Evolutionary conservation across 225 moss, liverwort and hornwort genomes (phyloP), one percentile per base, ranked within the genome.

Genomic region (Climacium dendroides): DNA sequence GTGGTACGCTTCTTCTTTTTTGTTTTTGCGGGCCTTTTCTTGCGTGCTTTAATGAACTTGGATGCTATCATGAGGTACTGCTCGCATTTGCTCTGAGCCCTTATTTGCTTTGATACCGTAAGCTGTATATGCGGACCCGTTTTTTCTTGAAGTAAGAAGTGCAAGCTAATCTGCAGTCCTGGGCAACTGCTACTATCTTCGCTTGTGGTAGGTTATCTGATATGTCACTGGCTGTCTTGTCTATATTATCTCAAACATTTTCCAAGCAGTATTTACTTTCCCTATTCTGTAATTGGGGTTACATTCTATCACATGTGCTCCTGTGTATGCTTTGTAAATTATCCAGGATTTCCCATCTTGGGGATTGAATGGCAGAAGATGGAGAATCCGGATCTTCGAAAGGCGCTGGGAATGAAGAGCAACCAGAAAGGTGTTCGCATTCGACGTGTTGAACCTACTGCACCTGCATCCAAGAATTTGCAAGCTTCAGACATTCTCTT

Each of bases 331-430:
- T 69, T 77, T 91, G 85, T 85, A 60, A 58, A 87, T 35, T 89
- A 59, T 87, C 59, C 90, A 99, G 96, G 99, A 83, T 99, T 99
- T 87, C 99, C 99, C 32, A 99, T 99, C 74, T 85, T 99, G 91
- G 99, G 99, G 34, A 94, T 99, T 90, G 99, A 99, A 86, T 99
- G 99, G 99, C 99, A 99, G 89, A 99, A 99, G 96, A 99, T 99
- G 99, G 99, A 99, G 88, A 99, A 99, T 78, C 97, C 99, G 50
- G 99, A 99, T 89, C 93, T 99, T 79, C 93, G 99, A 74, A 97
- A 96, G 86, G 99, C 97, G 25, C 78, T 99, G 57, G 97, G 99
- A 83, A 99, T 99, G 99, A 95, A 95, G 87, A 86, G 91, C 83
- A 94, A 89, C 84, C 97, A 99, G 70, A 99, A 99, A 89, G 99